These are phyloP conservation scores for Aureobasidium vineae DNA, from an alignment of 2,329 filamentous ascomycete genomes.

Conservation along the genomic window DNA sequence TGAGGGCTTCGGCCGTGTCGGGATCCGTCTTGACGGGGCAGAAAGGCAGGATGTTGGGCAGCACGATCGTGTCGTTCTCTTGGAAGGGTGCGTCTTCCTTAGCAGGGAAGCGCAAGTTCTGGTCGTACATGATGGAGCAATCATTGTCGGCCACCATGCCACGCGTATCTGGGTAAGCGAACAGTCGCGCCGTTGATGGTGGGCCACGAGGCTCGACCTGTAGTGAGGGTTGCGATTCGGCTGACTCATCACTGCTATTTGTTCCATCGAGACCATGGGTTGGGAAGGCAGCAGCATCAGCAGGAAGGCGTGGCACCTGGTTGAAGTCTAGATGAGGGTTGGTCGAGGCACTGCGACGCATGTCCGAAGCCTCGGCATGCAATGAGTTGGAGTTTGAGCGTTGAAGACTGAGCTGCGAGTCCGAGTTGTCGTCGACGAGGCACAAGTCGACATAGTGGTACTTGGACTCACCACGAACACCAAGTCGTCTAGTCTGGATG, in stretches of 20 bases:
- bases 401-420: slow-evolving; percentile 30
- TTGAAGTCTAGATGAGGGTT: slow-evolving; percentile 39
- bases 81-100: slow-evolving; percentile 56
- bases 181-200: slow-evolving; percentile 47
- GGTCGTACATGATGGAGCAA: slow-evolving; percentile 57
- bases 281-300: slow-evolving; percentile 51
- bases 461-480: slow-evolving; percentile 94
- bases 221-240: slow-evolving; percentile 35
- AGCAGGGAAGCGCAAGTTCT: slow-evolving; percentile 61
- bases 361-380: slow-evolving; percentile 27
- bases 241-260: slow-evolving; percentile 28
- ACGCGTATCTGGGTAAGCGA: slow-evolving; percentile 47
- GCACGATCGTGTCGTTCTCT: slow-evolving; percentile 67
- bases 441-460: slow-evolving; percentile 77
- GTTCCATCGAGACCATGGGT: slow-evolving; percentile 32
- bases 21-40: slow-evolving; percentile 77
- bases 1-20: slow-evolving; percentile 81
- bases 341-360: slow-evolving; percentile 36
- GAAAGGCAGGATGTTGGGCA: slow-evolving; percentile 85
- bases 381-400: slow-evolving; percentile 29
- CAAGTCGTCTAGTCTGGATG: slow-evolving; percentile 85
- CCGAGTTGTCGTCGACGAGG: slow-evolving; percentile 47
- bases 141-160: slow-evolving; percentile 44
- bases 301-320: slow-evolving; percentile 47
- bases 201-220: slow-evolving; percentile 38